These are phyloP conservation scores for Protomyces arabidopsidicola DNA, from an alignment of 1,139 yeast species.

Conservation along the genomic window DNA sequence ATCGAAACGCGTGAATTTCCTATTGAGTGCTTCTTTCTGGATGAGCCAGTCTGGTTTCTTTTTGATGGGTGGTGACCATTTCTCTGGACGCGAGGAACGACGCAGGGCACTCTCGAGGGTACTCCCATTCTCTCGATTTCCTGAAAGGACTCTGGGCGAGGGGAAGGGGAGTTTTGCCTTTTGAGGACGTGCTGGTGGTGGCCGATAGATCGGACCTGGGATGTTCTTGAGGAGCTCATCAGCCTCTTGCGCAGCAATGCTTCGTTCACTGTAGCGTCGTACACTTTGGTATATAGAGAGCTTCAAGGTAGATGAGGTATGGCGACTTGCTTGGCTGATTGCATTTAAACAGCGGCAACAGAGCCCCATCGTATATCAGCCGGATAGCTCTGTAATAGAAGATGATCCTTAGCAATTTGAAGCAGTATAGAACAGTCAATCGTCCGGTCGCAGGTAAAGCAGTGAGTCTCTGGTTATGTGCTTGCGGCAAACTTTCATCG, in stretches of 20 bases:
- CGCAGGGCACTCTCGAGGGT: background rate
- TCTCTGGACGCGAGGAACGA: background rate
- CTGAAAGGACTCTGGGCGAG: background rate
- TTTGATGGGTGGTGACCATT: background rate
- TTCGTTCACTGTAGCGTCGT: background rate
- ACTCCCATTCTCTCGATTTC: background rate
- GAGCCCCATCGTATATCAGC: background rate
- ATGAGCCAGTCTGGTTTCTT: background rate
- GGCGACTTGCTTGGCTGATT: no score
- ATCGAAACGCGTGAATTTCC: background rate
- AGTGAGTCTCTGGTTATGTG: no score
- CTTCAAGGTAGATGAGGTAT: no score
- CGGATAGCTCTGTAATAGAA: background rate
- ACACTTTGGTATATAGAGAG: no score
- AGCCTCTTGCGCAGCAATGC: background rate
- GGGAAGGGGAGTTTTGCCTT: background rate
- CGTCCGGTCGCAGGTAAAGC: no score
- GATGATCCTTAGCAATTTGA: no score
- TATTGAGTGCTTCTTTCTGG: background rate
- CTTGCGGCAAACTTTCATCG: no score
- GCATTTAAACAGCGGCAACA: background rate
- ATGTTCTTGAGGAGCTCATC: background rate
- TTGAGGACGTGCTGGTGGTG: background rate
- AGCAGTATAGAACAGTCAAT: no score
- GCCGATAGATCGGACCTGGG: background rate